phyloP scores from a whole-genome alignment of 768 basidiomycete species.

The Roridomyces roridus region DNA sequence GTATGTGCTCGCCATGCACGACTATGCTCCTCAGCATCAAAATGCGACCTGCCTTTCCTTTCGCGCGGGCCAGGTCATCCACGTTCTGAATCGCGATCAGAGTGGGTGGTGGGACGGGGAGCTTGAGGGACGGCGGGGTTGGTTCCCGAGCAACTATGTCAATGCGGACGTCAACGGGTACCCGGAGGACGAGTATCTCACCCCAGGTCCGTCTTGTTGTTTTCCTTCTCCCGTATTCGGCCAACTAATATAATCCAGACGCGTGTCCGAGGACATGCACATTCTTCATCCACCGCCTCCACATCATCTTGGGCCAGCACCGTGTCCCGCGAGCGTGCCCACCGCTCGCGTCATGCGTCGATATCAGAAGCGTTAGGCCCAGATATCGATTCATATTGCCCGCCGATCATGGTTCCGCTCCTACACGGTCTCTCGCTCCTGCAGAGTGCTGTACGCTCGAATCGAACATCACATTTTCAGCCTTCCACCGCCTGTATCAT shows the following conservation, averaged over 20 bases:
- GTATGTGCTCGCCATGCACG: constrained; percentile 92
- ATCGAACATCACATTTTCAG: constrained; percentile 84
- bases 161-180: constrained; percentile 66
- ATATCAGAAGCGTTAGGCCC: constrained; percentile 51
- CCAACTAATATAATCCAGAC: constrained; percentile 25
- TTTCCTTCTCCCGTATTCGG: constrained; percentile 8
- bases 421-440: constrained; percentile 86
- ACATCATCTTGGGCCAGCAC: constrained; percentile 60
- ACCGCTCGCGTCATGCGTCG: constrained; percentile 50
- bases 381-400: constrained; percentile 69
- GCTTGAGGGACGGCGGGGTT: constrained; percentile 85
- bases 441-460: constrained; percentile 82
- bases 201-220: constrained; percentile 35
- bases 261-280: constrained; percentile 51
- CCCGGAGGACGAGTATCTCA: constrained; percentile 61
- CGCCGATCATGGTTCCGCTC: constrained; percentile 82
- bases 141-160: constrained; percentile 99
- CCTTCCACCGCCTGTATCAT: constrained; percentile 95
- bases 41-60: constrained; percentile 87
- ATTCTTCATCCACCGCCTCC: constrained; percentile 58
- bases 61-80: constrained; percentile 88
- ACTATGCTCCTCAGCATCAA: constrained; percentile 76
- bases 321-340: constrained; percentile 42
- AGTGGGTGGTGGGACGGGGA: constrained; percentile 99
- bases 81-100: constrained; percentile 84